Percentiles rank a stretch among this genome's conserved stretches.
These are phyloP conservation scores for Novymonas esmeraldas DNA, from an alignment of 208 protist species.

Conservation along the genomic window DNA sequence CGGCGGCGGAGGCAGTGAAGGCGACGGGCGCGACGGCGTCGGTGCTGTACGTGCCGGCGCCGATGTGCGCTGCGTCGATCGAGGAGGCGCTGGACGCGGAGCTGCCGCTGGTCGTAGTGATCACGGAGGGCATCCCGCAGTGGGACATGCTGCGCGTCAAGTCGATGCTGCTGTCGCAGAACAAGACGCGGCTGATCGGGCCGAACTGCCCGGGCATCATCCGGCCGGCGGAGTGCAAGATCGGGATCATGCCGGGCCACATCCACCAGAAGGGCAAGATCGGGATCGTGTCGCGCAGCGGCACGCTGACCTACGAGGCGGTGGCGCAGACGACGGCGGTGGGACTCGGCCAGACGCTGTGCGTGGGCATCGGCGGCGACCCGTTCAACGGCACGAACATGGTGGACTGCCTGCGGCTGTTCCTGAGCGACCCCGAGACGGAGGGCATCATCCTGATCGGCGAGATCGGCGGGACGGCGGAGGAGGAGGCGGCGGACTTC, in stretches of 20 bases:
- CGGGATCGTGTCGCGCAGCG: conserved; percentile 98
- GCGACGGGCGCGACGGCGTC: conserved; percentile 94
- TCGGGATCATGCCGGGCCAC: conserved; percentile 99
- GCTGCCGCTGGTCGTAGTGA: conserved; percentile 97
- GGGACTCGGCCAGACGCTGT: conserved; percentile 96
- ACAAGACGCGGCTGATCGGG: conserved; percentile 96
- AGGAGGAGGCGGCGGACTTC: conserved; percentile 98
- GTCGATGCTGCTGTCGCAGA: conserved; percentile 90
- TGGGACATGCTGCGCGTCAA: conserved; percentile 98
- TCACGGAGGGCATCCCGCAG: conserved; percentile 99
- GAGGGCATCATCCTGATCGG: conserved; percentile 98
- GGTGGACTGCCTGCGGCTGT: conserved; percentile 97
- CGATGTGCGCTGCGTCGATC: conserved; percentile 94
- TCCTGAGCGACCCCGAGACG: conserved; percentile 97
- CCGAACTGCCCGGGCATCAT: conserved; percentile 99
- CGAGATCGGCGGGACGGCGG: conserved; percentile 98
- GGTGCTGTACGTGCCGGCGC: conserved; percentile 98
- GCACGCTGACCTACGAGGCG: conserved; percentile 99
- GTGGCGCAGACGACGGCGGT: conserved; percentile 97
- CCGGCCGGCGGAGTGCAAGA: conserved; percentile 98
- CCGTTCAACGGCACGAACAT: conserved; percentile 99
- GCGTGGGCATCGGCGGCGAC: conserved; percentile 99
- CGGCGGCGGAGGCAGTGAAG: conserved; percentile 89
- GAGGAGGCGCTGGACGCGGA: conserved; percentile 98
- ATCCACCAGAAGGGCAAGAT: conserved; percentile 99